These are phyloP conservation scores for Pholiota conissans DNA, from an alignment of 768 basidiomycete species.

Conservation along the genomic window DNA sequence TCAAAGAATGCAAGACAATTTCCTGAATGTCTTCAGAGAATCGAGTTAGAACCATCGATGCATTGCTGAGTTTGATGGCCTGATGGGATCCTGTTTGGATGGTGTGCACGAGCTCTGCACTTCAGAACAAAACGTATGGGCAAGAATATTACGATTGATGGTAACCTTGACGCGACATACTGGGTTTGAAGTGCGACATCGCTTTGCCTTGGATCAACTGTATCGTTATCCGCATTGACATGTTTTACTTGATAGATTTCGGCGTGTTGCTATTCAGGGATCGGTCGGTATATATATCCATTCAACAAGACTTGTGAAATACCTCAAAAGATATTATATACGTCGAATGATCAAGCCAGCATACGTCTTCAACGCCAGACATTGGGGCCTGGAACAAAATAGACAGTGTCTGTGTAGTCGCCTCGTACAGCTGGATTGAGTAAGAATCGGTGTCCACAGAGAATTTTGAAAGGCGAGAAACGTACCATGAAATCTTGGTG, in stretches of 20 bases:
- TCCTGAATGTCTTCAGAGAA: conserved; percentile 5
- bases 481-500: conserved; percentile 39
- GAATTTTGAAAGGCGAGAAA: not conserved
- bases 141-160: not conserved
- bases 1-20: conserved; percentile 13
- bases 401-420: conserved; percentile 25
- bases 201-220: conserved; percentile 7
- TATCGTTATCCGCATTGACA: conserved; percentile 37
- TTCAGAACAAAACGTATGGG: conserved; percentile 3
- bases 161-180: conserved; percentile 5
- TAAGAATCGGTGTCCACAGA: not conserved
- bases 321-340: conserved; percentile 45
- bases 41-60: conserved; percentile 13
- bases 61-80: conserved; percentile 18
- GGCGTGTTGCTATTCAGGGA: conserved; percentile 33
- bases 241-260: conserved; percentile 35
- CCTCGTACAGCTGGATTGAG: conserved; percentile 38
- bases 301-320: not conserved
- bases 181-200: conserved; percentile 5
- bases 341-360: conserved; percentile 39
- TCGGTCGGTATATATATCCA: not conserved
- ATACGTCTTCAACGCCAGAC: conserved; percentile 27
- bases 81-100: conserved; percentile 22
- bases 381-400: conserved; percentile 28
- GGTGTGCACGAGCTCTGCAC: conserved; percentile 21